Base-by-base conservation (phyloP, 371 early-diverging fungal genomes). In the Mortierella sp. region DNA sequence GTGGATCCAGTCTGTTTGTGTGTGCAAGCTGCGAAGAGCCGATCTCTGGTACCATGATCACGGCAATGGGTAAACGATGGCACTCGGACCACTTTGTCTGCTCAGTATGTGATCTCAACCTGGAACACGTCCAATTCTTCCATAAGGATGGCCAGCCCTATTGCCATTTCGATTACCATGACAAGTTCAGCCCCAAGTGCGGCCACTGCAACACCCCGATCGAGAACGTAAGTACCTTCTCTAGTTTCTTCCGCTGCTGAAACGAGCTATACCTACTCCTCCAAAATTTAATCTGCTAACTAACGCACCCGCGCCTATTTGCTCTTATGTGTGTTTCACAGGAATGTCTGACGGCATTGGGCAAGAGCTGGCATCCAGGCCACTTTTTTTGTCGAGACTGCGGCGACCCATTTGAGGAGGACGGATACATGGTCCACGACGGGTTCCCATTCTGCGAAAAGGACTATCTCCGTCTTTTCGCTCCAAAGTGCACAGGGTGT, bases 371-470 rank as follows among this genome's bases (percentile, higher is more conserved):
- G 89, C 96, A 96, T 79, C 90, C 90, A 2, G 94, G 92, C 1
- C 95, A 95, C 80, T 95, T 95, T 82, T 95, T 96, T 79, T 96
- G 96, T 81, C 92, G 92, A 32, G 94, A 93, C 71, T 96, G 96
- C 76, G 94, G 94, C 27, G 89, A 88, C 55, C 92, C 92, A 2
- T 93, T 94, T 83, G 90, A 88, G 12, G 90, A 90, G 55, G 88
- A 90, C 49, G 88, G 90, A 29, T 95, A 95, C 71, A 89, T 94
- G 89, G 95, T 95, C 21, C 91, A 94, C 74, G 91, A 93, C 5
- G 95, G 94, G 6, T 92, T 93, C 70, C 93, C 95, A 0, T 96
- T 95, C 76, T 96, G 96, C 79, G 93, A 95, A 74, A 91, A 91
- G 65, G 95, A 95, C 83, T 95, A 94, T 71, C 75, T 89, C 11